Evolutionary conservation across 208 protist genomes (phyloP), one percentile per base, ranked within the genome.

Genomic region (Naegleria lovaniensis): DNA sequence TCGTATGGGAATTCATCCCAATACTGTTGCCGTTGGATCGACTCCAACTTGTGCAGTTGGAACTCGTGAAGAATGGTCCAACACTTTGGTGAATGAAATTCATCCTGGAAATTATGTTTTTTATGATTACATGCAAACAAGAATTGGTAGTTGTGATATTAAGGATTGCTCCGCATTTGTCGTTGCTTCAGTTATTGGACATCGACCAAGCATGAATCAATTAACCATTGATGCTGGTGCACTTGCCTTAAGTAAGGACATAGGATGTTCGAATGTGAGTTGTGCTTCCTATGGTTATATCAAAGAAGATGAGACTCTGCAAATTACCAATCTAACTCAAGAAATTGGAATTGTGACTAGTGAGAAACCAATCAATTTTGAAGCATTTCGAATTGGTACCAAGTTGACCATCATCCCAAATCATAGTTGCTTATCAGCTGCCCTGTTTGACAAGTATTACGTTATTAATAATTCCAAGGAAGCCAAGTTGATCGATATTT

Each of bases 101-200:
- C 91, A 92, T 89, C 91, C 91, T 91, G 91, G 91, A 58, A 92
- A 92, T 84, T 92, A 92, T 84, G n/a, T 92, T 0, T 90, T 89
- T 36, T 92, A 67, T 59, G 91, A 92, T 85, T 67, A 39, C 48
- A 91, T 84, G 38, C 88, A 91, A 75, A 36, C 41, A 38, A 58
- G 85, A 4, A 92, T 92, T 29, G 91, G 91, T 19, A 76, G 25
- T 48, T 92, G 91, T 29, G 88, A 25, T 5, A 15, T 83, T 25
- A 58, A 91, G 25, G 67, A 92, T 48, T 43, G 91, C 33, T 85
- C 91, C 5, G 43, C 25, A 43, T 55, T 16, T 52, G 88, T 92
- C 0, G 9, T 92, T 29, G 15, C 91, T 29, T 38, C 48, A 36
- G 19, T 92, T n/a, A 89, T 92, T 48, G 52, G 89, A 5, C 88